Percentiles rank a stretch among this genome's conserved stretches.
These are phyloP conservation scores for Candida glaebosa DNA, from an alignment of 805 yeast genomes.

Conservation along the genomic window DNA sequence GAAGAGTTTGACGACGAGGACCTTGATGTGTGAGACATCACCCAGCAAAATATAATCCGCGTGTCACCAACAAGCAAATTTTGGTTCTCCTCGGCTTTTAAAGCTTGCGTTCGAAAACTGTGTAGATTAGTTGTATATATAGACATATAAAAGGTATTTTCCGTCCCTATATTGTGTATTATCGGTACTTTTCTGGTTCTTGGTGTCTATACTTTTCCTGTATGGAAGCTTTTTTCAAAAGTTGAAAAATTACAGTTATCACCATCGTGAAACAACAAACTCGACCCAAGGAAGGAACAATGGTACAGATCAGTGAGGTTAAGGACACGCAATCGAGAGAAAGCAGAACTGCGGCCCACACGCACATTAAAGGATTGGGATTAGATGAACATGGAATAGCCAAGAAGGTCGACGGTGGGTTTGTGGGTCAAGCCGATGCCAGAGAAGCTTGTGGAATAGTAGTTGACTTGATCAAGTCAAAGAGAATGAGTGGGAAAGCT, in stretches of 20 bases:
- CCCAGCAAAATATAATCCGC: too few relatives aligned
- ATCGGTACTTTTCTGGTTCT: too few relatives aligned
- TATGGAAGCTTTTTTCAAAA: neutral
- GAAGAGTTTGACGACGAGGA: constrained; percentile 63
- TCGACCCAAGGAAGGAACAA: constrained; percentile 16
- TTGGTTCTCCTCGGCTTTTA: too few relatives aligned
- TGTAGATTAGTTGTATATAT: neutral
- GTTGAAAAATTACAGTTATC: constrained; percentile 1
- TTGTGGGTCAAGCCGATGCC: constrained; percentile 72
- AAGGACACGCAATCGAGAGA: constrained; percentile 52
- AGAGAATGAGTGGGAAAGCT: constrained; percentile 95
- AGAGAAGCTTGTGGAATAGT: constrained; percentile 93
- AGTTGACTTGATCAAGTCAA: constrained; percentile 88
- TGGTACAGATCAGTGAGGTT: constrained; percentile 80
- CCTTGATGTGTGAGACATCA: constrained; percentile 3
- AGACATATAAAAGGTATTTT: neutral
- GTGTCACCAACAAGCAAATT: too few relatives aligned
- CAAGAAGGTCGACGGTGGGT: constrained; percentile 82
- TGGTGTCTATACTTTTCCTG: neutral
- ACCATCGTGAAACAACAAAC: neutral
- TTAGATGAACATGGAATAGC: constrained; percentile 88
- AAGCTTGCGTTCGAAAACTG: too few relatives aligned
- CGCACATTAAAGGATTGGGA: constrained; percentile 94
- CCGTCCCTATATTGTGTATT: too few relatives aligned
- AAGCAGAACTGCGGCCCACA: constrained; percentile 88